Base-by-base conservation (phyloP, 2,329 filamentous ascomycete species). In the Chaetomium sp. region DNA sequence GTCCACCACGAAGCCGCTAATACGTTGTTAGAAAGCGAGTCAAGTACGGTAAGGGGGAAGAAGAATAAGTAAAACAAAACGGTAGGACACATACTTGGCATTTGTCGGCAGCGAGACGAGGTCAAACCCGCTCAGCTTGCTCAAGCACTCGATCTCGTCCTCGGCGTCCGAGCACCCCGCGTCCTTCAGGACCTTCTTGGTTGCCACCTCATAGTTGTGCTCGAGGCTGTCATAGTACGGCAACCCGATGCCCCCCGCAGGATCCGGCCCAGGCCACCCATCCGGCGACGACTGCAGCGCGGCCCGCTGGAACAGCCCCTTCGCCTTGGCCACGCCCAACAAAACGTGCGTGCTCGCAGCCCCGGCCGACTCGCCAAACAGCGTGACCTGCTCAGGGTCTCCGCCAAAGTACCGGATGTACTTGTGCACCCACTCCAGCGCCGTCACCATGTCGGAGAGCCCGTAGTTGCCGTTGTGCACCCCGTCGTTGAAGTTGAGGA, bases 401-500 rank as follows among this genome's bases (percentile, higher is more conserved):
- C 66, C 67, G 34, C 67, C 67, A 50, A 68, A 66, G 53, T 61
- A 62, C 40, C 53, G 53, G 58, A 74, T 71, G 55, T 75, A 69
- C 48, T 67, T 65, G 42, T 66, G 65, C 5, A 74, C 63, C 73
- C 73, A 75, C 36, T 72, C 65, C 4, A 74, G 64, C 0, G 70
- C 73, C 3, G 67, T 67, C 34, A 71, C 68, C 59, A 71, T 69
- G 58, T 76, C 73, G 4, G 68, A 69, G 1, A 77, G 56, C 5
- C 68, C 72, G 54, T 75, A 74, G 60, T 76, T 76, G 51, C 73
- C 73, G 5, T 68, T 69, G 48, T 71, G 62, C 4, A 70, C 62
- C 11, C 69, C 69, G 57, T 72, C 67, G 47, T 66, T 60, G 37
- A 68, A 58, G 33, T 64, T 64, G 37, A 68, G 45, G 53, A 68